phyloP scores from a whole-genome alignment of 768 basidiomycete species.

The Naganishia friedmannii region DNA sequence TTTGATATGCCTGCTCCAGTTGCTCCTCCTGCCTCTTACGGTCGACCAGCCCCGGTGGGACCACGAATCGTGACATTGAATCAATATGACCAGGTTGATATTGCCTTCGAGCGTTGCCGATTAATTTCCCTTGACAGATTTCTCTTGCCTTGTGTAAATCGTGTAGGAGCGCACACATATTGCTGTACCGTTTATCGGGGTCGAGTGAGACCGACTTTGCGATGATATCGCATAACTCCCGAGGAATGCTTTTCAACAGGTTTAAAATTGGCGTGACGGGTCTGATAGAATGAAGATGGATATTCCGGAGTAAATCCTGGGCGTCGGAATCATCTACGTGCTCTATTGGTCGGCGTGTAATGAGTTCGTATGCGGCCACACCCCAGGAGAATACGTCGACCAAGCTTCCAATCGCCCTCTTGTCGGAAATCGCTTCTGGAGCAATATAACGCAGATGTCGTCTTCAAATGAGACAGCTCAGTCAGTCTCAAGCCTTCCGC shows the following conservation, averaged over 20 bases:
- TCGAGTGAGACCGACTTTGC: constrained; percentile 38
- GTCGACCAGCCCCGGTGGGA: constrained; percentile 11
- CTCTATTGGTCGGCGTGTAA: constrained; percentile 38
- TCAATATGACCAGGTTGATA: constrained; percentile 27
- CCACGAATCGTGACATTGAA: constrained; percentile 16
- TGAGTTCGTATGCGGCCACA: constrained; percentile 41
- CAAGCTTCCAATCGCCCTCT: constrained; percentile 15
- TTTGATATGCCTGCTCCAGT: constrained; percentile 6
- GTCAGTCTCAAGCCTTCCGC: too few relatives aligned
- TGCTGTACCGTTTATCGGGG: constrained; percentile 41
- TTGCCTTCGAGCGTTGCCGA: constrained; percentile 6
- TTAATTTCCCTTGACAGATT: constrained; percentile 32
- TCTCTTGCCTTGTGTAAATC: constrained; percentile 38
- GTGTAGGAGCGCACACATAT: constrained; percentile 36
- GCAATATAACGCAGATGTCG: constrained; percentile 39
- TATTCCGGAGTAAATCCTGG: constrained; percentile 38
- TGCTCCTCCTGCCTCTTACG: not conserved
- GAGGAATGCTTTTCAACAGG: constrained; percentile 29
- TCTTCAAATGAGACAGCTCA: not conserved
- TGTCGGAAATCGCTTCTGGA: constrained; percentile 34
- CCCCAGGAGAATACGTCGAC: constrained; percentile 45
- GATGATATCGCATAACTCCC: constrained; percentile 39
- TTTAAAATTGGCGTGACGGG: constrained; percentile 24
- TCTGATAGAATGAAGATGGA: constrained; percentile 39
- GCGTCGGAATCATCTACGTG: constrained; percentile 23